Evolutionary conservation across 768 basidiomycete species (phyloP).

Genomic region (Galerina marginata): DNA sequence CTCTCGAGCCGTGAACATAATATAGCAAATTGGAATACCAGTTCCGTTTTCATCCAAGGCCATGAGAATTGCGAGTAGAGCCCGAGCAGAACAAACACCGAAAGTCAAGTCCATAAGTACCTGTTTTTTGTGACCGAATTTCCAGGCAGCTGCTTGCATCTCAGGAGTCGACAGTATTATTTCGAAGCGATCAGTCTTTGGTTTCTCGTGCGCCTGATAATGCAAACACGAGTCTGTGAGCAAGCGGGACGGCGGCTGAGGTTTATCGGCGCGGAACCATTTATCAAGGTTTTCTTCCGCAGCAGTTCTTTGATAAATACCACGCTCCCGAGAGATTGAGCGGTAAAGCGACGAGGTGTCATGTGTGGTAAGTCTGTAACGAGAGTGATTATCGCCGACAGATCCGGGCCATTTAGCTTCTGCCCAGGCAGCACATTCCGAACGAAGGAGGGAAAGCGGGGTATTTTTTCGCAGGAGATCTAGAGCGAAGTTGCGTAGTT

Average conservation of each 20-base stretch:
- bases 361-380: constrained; percentile 20
- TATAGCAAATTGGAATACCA: constrained; percentile 36
- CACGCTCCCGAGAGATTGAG: constrained; percentile 22
- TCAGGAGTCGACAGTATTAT: constrained; percentile 25
- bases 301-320: constrained; percentile 27
- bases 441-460: constrained; percentile 25
- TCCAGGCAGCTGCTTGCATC: constrained; percentile 22
- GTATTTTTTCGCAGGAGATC: constrained; percentile 20
- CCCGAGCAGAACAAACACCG: constrained; percentile 25
- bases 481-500: constrained; percentile 24
- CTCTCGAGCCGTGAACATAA: constrained; percentile 27
- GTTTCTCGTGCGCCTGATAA: constrained; percentile 25
- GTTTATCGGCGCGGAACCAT: constrained; percentile 26
- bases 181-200: constrained; percentile 21
- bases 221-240: constrained; percentile 25
- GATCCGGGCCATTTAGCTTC: constrained; percentile 18
- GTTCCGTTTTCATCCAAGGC: constrained; percentile 31
- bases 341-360: constrained; percentile 30
- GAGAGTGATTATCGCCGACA: constrained; percentile 21
- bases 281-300: constrained; percentile 30
- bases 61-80: constrained; percentile 37
- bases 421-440: constrained; percentile 25
- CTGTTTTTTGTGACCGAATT: constrained; percentile 28
- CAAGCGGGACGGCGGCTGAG: constrained; percentile 22
- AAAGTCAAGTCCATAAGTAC: constrained; percentile 33